A percentile compares a stretch with the other conserved stretches of the same genome.
phyloP scores from a whole-genome alignment of 2,329 filamentous ascomycete genomes.

The Pseudogymnoascus sp. region DNA sequence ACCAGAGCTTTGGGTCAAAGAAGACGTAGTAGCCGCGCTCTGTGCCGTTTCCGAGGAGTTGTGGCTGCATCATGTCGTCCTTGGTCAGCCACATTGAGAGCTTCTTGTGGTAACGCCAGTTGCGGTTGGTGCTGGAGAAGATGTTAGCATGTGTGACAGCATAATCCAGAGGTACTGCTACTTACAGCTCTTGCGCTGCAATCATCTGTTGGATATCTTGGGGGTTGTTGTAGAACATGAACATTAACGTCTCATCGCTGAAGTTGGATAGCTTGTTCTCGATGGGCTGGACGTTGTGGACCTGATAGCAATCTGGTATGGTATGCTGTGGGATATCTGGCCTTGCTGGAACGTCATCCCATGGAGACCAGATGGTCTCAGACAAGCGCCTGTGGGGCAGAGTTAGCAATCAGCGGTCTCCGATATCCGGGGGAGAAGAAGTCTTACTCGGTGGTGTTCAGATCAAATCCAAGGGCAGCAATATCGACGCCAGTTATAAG shows the following conservation, averaged over 20 bases:
- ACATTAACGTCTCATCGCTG: conserved; percentile 61
- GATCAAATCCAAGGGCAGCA: conserved; percentile 47
- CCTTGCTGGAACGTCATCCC: conserved; percentile 50
- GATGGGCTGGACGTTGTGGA: conserved; percentile 57
- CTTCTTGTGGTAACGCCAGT: conserved; percentile 64
- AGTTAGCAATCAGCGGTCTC: conserved; percentile 11
- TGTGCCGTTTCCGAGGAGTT: conserved; percentile 47
- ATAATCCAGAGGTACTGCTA: neutral
- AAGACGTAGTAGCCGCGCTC: conserved; percentile 61
- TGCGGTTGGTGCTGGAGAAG: conserved; percentile 45
- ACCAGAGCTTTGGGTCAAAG: conserved; percentile 56
- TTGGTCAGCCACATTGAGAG: conserved; percentile 59
- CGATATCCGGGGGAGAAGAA: neutral
- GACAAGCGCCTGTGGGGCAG: conserved; percentile 35
- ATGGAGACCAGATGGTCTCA: conserved; percentile 52
- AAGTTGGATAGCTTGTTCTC: conserved; percentile 59
- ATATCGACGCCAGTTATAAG: conserved; percentile 54
- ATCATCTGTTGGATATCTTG: conserved; percentile 55
- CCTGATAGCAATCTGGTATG: conserved; percentile 58
- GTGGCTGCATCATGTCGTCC: conserved; percentile 57
- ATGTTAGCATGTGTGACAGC: conserved; percentile 8
- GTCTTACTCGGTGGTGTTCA: conserved; percentile 49
- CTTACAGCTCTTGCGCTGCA: conserved; percentile 56
- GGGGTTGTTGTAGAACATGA: conserved; percentile 62
- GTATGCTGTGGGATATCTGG: conserved; percentile 49